These are phyloP conservation scores for Fusarium sambucinum DNA, from an alignment of 2,329 filamentous ascomycete genomes.

Conservation along the genomic window DNA sequence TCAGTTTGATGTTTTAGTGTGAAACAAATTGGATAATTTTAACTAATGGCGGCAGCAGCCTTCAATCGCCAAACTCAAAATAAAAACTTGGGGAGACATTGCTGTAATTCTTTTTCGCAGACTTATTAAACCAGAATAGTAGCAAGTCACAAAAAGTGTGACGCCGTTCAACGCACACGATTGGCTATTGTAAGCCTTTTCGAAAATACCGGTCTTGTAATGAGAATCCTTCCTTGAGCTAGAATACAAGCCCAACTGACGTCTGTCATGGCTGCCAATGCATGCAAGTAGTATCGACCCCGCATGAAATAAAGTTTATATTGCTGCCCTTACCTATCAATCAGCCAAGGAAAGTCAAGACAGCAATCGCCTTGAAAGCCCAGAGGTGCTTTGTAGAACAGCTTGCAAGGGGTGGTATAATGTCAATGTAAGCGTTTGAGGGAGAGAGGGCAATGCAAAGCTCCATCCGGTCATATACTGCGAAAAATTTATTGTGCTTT, in stretches of 20 bases:
- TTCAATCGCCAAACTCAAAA: no score
- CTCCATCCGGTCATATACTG: not conserved
- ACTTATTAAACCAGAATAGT: not conserved
- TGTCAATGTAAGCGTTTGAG: no score
- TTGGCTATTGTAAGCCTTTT: not conserved
- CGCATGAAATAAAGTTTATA: not conserved
- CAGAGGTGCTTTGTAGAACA: not conserved
- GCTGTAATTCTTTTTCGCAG: not conserved
- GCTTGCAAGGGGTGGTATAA: no score
- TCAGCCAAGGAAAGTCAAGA: not conserved
- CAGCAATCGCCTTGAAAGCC: not conserved
- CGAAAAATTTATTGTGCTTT: no score
- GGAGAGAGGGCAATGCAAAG: not conserved
- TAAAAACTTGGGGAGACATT: no score
- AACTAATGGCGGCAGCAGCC: not conserved
- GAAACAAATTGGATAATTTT: not conserved
- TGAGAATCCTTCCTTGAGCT: not conserved
- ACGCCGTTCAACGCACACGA: not conserved
- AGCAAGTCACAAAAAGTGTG: not conserved
- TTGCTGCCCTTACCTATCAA: not conserved
- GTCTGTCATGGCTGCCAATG: not conserved
- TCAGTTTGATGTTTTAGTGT: not conserved
- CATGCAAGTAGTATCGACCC: not conserved
- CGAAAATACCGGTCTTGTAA: not conserved
- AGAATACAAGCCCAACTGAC: no score